Evolutionary conservation across 192 early-diverging fungal species (phyloP), one percentile per base, ranked within the genome.

Genomic region (Coemansia sp.): DNA sequence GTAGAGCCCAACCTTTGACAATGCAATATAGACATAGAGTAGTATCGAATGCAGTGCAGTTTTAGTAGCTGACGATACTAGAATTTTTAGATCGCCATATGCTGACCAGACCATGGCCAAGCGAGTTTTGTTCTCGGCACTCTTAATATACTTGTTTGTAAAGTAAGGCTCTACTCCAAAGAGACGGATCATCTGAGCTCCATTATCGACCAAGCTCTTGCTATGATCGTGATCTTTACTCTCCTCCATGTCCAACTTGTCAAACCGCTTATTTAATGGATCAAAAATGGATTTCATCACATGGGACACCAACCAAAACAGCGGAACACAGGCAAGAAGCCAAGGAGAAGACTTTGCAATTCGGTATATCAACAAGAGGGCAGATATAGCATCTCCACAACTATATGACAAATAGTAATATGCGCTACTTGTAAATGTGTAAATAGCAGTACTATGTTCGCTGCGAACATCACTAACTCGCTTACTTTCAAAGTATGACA

Each of bases 71-170:
- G 52, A 2, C 0, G 27, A 55, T 13, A 55, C 27, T 11, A 55
- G 0, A 1, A 0, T 0, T 0, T 55, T 3, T 29, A 55, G 24
- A 10, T 16, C 1, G 0, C 0, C 0, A 8, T 29, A 24, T 29
- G 52, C 9, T 13, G 52, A 55, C 24, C 11, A 0, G 52, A 29
- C 24, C 20, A 55, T 24, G 13, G 0, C 9, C 52, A 55, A 13
- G 69, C 87, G 66, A n/a, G 86, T 83, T 40, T 89, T 88, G 9
- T 86, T 78, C 70, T 95, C 88, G 18, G 87, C 78, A 2, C 85
- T 71, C 5, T 73, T 69, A 22, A 81, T 67, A 44, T 91, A 89
- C 8, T 72, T 70, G 3, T 60, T 38, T 46, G 77, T 71, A 62
- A 94, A 95, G 18, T 78, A 76, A 31, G 86, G 47, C 33, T 86